Evolutionary conservation across 257 asterid genomes (phyloP).

Genomic region (Striga asiatica): DNA sequence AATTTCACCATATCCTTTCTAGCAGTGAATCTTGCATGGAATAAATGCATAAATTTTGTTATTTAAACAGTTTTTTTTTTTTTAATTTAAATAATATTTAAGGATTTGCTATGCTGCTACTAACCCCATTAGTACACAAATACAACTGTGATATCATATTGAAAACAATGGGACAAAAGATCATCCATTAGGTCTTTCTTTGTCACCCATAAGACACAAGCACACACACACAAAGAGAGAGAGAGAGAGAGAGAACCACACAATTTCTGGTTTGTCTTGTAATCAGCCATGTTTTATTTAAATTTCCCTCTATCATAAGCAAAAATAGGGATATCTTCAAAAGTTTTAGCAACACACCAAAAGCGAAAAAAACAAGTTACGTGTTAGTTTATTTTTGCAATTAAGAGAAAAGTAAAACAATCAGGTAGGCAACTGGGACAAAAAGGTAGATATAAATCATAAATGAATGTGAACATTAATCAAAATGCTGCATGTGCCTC

Average conservation of each 20-base stretch:
- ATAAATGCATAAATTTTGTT: not conserved
- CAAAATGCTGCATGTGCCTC: constrained; percentile 26
- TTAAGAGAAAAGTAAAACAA: constrained; percentile 10
- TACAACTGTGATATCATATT: not conserved
- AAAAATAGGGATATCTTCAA: no score
- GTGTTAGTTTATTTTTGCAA: no score
- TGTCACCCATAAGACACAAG: not conserved
- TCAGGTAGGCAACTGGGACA: constrained; percentile 18
- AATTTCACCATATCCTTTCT: not conserved
- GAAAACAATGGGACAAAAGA: not conserved
- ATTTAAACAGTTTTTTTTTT: no score
- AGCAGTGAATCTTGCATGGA: not conserved
- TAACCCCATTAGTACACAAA: no score
- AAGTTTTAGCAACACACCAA: no score
- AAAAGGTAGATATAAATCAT: constrained; percentile 17
- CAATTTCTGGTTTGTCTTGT: not conserved
- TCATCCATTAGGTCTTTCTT: not conserved
- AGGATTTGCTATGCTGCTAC: no score
- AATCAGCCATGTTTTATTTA: not conserved
- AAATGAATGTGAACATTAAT: constrained; percentile 17
- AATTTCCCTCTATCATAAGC: not conserved
- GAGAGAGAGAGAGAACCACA: not conserved
- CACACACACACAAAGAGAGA: not conserved
- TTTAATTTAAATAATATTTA: no score
- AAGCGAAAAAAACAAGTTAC: no score